Evolutionary conservation across 1,139 yeast genomes (phyloP).

Genomic region (Taphrina betulina): DNA sequence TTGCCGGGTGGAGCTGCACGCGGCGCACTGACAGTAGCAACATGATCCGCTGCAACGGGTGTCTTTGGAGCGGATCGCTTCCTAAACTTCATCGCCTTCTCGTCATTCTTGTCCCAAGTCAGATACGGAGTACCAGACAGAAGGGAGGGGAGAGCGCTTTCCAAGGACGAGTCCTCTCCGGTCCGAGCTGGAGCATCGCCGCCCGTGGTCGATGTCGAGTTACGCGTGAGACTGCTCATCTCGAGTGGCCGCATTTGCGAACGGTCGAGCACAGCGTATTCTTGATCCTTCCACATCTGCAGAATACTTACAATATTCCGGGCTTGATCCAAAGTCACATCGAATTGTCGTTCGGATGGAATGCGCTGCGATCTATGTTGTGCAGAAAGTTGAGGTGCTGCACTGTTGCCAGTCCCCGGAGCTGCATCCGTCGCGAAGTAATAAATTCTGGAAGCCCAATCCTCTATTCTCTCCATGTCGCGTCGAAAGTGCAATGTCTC

Average conservation of each 20-base stretch:
- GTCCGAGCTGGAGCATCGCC: background rate
- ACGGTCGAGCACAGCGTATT: background rate
- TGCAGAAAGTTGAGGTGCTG: background rate
- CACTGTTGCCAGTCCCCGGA: conserved; percentile 7
- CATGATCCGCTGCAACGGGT: conserved; percentile 1
- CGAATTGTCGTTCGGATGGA: conserved; percentile 31
- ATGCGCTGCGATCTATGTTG: background rate
- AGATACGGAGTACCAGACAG: too few relatives aligned
- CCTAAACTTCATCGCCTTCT: conserved; percentile 15
- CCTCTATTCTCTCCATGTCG: conserved; percentile 36
- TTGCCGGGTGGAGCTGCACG: conserved; percentile 36
- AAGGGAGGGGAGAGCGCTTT: too few relatives aligned
- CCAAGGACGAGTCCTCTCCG: too few relatives aligned
- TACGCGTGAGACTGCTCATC: background rate
- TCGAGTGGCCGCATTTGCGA: too few relatives aligned
- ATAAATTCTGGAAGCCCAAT: conserved; percentile 36
- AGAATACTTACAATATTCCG: conserved; percentile 33
- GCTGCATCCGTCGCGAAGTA: conserved; percentile 35
- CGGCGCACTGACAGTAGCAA: background rate
- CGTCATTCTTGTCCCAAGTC: conserved; percentile 6
- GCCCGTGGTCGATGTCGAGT: background rate
- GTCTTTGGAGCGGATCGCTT: conserved; percentile 14
- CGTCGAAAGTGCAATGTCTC: conserved; percentile 31
- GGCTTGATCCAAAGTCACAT: conserved; percentile 36
- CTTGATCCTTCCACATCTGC: conserved; percentile 34